Conservation (phyloP, 164 flowering plant genomes). For the Platanus orientalis region DNA sequence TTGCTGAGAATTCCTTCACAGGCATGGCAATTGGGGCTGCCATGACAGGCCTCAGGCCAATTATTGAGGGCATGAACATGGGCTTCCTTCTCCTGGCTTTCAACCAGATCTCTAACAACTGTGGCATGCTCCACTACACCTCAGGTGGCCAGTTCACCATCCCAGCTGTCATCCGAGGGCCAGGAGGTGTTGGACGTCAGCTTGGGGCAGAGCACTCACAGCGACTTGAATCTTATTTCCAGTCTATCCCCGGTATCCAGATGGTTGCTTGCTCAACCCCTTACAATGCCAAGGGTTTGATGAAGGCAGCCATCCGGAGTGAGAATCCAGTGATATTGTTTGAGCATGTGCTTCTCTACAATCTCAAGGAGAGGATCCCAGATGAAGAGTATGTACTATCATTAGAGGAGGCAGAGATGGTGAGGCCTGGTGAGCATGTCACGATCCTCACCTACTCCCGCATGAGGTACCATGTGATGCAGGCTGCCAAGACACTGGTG, state of each 20-base stretch:
- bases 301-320: slow-evolving; percentile 91
- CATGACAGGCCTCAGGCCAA: slow-evolving; percentile 84
- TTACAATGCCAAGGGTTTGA: slow-evolving; percentile 87
- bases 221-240: slow-evolving; percentile 84
- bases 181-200: slow-evolving; percentile 92
- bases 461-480: slow-evolving; percentile 95
- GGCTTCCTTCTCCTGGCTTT: slow-evolving; percentile 85
- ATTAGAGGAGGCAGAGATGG: slow-evolving; percentile 94
- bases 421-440: slow-evolving; percentile 82
- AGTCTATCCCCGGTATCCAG: slow-evolving; percentile 87
- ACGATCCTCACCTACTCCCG: slow-evolving; percentile 84
- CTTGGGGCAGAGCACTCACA: slow-evolving; percentile 94
- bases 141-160: slow-evolving; percentile 92
- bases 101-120: slow-evolving; percentile 87
- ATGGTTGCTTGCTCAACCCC: slow-evolving; percentile 96
- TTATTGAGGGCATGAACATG: slow-evolving; percentile 94
- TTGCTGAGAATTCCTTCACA: slow-evolving; percentile 89
- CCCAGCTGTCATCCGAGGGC: slow-evolving; percentile 82
- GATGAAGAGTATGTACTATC: slow-evolving; percentile 73
- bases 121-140: slow-evolving; percentile 95
- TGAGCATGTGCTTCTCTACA: slow-evolving; percentile 84
- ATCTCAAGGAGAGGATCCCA: slow-evolving; percentile 84
- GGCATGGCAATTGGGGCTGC: slow-evolving; percentile 97
- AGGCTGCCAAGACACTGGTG: slow-evolving; percentile 85
- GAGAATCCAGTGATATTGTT: slow-evolving; percentile 89